A percentile compares a stretch with the other conserved stretches of the same genome.
Conservation (phyloP, 2,329 filamentous ascomycete species). For the Xylariomycetidae sp. region DNA sequence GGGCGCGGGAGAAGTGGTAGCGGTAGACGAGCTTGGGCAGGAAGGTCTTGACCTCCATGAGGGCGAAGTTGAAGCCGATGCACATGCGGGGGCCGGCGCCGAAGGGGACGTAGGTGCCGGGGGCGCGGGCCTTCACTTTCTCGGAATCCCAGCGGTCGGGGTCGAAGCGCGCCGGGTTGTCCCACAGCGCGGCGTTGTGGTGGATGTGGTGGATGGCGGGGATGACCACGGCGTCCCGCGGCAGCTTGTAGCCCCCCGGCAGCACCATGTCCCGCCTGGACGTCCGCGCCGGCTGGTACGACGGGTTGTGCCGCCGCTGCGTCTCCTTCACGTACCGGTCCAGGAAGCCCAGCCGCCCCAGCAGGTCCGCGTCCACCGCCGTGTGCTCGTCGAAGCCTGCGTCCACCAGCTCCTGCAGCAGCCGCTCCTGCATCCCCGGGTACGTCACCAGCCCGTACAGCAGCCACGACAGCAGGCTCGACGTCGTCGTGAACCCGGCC, state of each 20-base stretch:
- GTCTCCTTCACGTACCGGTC: slow-evolving; percentile 57
- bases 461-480: slow-evolving; percentile 52
- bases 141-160: slow-evolving; percentile 55
- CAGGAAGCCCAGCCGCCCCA: slow-evolving; percentile 42
- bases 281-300: slow-evolving; percentile 55
- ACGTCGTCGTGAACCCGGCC: slow-evolving; percentile 57
- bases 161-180: slow-evolving; percentile 51
- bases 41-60: slow-evolving; percentile 55
- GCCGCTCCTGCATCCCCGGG: slow-evolving; percentile 47
- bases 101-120: slow-evolving; percentile 52
- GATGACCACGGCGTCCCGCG: slow-evolving; percentile 46
- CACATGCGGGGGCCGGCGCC: slow-evolving; percentile 51
- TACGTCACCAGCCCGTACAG: slow-evolving; percentile 49
- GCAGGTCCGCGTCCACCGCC: slow-evolving; percentile 40
- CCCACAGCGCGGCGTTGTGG: slow-evolving; percentile 50
- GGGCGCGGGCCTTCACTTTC: slow-evolving; percentile 40
- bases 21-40: slow-evolving; percentile 52
- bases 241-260: slow-evolving; percentile 52
- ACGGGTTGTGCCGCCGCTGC: slow-evolving; percentile 53
- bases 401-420: slow-evolving; percentile 53
- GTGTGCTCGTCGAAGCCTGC: slow-evolving; percentile 37
- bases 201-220: slow-evolving; percentile 45
- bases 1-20: slow-evolving; percentile 50
- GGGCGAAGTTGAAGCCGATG: slow-evolving; percentile 59
- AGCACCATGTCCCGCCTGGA: slow-evolving; percentile 49